Evolutionary conservation across 192 early-diverging fungal species (phyloP), one percentile per base, ranked within the genome.

Genomic region (Backusella mclennaniae): DNA sequence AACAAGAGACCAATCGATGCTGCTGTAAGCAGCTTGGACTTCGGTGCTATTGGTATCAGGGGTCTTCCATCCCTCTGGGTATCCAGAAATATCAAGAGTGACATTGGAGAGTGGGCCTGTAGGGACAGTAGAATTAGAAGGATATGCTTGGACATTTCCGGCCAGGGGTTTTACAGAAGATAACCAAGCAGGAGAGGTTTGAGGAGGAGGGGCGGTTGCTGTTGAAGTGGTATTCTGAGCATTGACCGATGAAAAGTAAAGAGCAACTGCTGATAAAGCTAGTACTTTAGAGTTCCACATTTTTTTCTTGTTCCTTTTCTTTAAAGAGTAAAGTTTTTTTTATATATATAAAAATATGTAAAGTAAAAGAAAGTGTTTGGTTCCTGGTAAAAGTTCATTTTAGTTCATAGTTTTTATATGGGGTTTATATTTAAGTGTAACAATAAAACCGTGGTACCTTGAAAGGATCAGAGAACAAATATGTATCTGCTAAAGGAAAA

Each of bases 31-130:
- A 19, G 77, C 68, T 11, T 74, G 44, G 3, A 85, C 77, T 69
- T 82, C 79, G 0, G 85, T 72, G 9, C 79, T 79, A 52, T 83
- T 74, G 21, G 84, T 76, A 33, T 77, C 76, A 31, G 86, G 86
- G 12, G 81, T 49, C 63, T 33, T 67, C 81, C 81, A 83, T 39
- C n/a, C 41, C 5, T 56, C 11, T 44, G 86, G 86, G 66, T 85
- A 87, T 17, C 68, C 76, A 9, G 76, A 21, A 3, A 78, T 14
- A 26, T 12, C 72, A 42, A 74, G 12, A 31, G 76, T 42, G 17
- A 31, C 11, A 17, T 38, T 69, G 14, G 75, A 35, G n/a, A 79
- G 66, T 39, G 76, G 35, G 15, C 77, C 83, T 3, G 78, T 77
- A 53, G 78, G 71, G 9, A 82, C 46, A 63, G 66, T 35, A 21